phyloP scores from a whole-genome alignment of 441 rosid genomes.

The Biscutella laevigata region DNA sequence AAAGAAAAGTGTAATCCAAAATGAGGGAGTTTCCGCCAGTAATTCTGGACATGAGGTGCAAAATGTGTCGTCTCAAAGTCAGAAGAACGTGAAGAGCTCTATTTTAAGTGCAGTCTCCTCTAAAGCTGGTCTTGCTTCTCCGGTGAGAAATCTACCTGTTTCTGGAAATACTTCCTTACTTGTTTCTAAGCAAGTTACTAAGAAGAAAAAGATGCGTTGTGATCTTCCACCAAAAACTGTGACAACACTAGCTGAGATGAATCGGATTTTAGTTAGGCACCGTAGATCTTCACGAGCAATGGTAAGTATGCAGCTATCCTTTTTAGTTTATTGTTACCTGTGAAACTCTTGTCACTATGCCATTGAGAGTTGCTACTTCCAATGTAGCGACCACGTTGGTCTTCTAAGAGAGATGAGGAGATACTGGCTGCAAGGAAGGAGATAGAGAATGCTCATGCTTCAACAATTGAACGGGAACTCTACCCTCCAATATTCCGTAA shows the following conservation, averaged over 20 bases:
- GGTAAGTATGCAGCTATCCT: constrained; percentile 32
- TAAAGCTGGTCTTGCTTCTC: constrained; percentile 15
- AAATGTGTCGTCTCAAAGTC: constrained; percentile 13
- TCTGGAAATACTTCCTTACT: constrained; percentile 26
- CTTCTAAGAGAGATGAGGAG: constrained; percentile 63
- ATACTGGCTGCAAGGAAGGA: constrained; percentile 52
- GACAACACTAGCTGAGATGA: constrained; percentile 63
- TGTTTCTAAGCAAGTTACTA: constrained; percentile 10
- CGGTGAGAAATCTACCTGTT: constrained; percentile 8
- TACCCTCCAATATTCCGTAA: constrained; percentile 73
- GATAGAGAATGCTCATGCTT: constrained; percentile 54
- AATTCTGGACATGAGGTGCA: constrained; percentile 16
- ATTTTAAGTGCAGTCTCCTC: constrained; percentile 28
- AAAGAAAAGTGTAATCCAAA: constrained; percentile 25
- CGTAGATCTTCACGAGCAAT: constrained; percentile 61
- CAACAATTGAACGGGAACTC: constrained; percentile 46
- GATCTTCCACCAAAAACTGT: constrained; percentile 79
- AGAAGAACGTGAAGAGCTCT: constrained; percentile 15
- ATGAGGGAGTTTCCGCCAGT: constrained; percentile 14
- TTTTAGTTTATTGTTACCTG: background rate
- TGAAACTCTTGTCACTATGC: background rate
- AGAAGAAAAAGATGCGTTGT: constrained; percentile 48
- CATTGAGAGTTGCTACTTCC: background rate
- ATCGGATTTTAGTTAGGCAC: constrained; percentile 35
- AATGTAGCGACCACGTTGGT: constrained; percentile 75